Conservation (phyloP, 805 yeast species). For the Clavispora phyllophila region DNA sequence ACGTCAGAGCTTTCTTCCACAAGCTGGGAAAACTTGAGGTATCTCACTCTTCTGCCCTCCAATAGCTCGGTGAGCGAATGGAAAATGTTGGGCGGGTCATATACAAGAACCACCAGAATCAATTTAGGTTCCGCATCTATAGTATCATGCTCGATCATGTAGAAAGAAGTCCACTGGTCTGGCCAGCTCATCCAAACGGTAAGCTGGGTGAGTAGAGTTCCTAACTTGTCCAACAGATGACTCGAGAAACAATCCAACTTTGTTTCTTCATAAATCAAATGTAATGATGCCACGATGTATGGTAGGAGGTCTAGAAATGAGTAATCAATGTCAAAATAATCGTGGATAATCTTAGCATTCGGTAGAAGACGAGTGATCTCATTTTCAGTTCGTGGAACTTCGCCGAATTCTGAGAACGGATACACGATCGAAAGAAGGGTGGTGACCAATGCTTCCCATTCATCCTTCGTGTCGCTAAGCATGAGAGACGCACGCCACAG, state of each 20-base stretch:
- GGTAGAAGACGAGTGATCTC: slow-evolving; percentile 28
- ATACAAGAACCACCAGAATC: slow-evolving; percentile 41
- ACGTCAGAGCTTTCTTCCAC: slow-evolving; percentile 57
- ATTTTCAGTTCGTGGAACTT: slow-evolving; percentile 15
- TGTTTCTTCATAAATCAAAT: slow-evolving; percentile 72
- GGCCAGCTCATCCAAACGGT: slow-evolving; percentile 74
- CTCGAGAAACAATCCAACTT: slow-evolving; percentile 48
- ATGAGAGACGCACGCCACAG: slow-evolving; percentile 57
- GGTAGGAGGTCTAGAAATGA: slow-evolving; percentile 53
- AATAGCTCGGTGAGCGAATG: slow-evolving; percentile 50
- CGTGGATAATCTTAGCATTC: slow-evolving; percentile 24
- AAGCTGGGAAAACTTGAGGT: slow-evolving; percentile 61
- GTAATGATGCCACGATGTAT: slow-evolving; percentile 62
- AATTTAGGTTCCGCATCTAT: slow-evolving; percentile 40
- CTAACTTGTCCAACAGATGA: slow-evolving; percentile 36
- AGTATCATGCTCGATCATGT: slow-evolving; percentile 29
- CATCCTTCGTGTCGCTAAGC: slow-evolving; percentile 38
- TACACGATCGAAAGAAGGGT: slow-evolving; percentile 46
- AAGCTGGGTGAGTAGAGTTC: slow-evolving; percentile 54
- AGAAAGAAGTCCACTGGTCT: slow-evolving; percentile 55
- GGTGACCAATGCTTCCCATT: slow-evolving; percentile 57
- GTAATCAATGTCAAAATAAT: slow-evolving; percentile 28
- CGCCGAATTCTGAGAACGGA: slow-evolving; percentile 38
- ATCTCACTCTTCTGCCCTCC: slow-evolving; percentile 43
- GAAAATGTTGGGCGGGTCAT: slow-evolving; percentile 57